Evolutionary conservation across 257 asterid genomes (phyloP).

Genomic region (Gentiana straminea): DNA sequence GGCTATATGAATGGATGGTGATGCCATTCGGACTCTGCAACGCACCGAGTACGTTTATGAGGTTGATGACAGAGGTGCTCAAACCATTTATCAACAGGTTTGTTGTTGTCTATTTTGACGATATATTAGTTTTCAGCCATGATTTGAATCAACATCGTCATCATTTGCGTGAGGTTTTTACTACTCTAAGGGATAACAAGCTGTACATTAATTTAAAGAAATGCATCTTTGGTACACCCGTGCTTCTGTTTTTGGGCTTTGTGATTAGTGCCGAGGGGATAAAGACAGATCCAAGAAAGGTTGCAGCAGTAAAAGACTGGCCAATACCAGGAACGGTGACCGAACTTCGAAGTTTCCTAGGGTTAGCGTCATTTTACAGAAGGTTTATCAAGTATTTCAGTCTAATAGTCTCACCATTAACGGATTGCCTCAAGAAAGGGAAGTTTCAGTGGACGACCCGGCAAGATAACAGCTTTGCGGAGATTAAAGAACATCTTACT

Average conservation of each 20-base stretch:
- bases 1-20: no score
- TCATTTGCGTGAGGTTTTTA: background rate
- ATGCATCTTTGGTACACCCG: no score
- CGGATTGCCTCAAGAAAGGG: background rate
- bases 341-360: background rate
- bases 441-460: background rate
- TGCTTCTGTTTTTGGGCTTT: no score
- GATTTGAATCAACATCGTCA: background rate
- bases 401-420: background rate
- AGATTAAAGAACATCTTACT: background rate
- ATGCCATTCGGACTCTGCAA: no score
- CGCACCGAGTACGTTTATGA: background rate
- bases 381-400: background rate
- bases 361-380: background rate
- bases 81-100: background rate
- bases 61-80: conserved; percentile 3
- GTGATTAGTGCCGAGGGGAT: no score
- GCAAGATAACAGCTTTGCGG: background rate
- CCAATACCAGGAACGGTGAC: no score
- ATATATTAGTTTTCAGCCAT: no score
- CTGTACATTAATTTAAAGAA: background rate
- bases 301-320: no score
- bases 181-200: background rate
- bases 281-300: no score
- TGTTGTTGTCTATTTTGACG: no score